Evolutionary conservation across 2,329 filamentous ascomycete species (phyloP).

Genomic region (Lojkania enalia): DNA sequence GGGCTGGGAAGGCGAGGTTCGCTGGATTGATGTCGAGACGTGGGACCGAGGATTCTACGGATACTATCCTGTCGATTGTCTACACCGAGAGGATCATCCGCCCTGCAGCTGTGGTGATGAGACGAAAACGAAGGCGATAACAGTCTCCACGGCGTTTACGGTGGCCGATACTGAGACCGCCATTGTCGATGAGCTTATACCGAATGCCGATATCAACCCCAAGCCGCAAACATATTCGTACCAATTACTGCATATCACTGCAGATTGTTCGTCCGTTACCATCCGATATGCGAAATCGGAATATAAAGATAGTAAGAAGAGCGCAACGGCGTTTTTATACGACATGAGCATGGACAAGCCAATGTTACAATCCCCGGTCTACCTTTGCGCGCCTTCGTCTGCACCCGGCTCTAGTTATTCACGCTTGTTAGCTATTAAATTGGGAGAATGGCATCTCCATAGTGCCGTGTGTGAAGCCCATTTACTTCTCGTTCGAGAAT

Average conservation of each 20-base stretch:
- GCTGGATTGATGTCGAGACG: background rate
- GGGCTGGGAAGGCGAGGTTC: background rate
- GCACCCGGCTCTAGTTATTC: too few species aligned
- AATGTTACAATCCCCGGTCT: too few species aligned
- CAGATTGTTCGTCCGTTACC: background rate
- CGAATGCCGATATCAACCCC: too few species aligned
- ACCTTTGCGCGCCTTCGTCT: too few species aligned
- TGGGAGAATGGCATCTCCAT: background rate
- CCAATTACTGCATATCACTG: background rate
- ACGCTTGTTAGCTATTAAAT: background rate
- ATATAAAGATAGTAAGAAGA: background rate
- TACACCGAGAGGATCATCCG: background rate
- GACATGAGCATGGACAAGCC: background rate
- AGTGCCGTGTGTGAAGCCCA: background rate
- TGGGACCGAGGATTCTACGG: background rate
- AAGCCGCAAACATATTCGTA: background rate
- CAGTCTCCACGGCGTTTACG: background rate
- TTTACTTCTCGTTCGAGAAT: conserved; percentile 1
- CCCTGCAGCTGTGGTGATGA: background rate
- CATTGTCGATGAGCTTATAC: too few species aligned
- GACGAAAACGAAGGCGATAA: background rate
- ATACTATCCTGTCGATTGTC: background rate
- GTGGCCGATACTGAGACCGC: background rate
- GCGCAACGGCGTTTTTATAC: background rate
- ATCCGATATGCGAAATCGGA: too few species aligned